Base-by-base conservation (phyloP, 495 filamentous ascomycete genomes). In the Penicillium coffeae region DNA sequence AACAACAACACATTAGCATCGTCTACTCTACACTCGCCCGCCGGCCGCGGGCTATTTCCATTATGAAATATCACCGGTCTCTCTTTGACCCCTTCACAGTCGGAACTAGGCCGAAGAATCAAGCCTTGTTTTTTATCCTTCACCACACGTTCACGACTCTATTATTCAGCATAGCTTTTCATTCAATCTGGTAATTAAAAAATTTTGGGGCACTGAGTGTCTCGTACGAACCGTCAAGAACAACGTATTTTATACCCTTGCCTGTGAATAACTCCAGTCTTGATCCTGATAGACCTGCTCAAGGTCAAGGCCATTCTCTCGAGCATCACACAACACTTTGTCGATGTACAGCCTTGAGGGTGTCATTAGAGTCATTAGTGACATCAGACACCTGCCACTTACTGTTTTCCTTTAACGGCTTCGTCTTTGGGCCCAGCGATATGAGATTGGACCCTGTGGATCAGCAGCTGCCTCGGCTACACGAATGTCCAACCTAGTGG, bases 251-350 rank as follows among this genome's bases (percentile, higher is more conserved):
- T n/a, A 54, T 50, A 1, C 52, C 46, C 9, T 42, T 54, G 0
- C 42, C 42, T 9, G 52, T 52, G 33, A 65, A 60, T 38, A 62
- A 62, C 7, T 52, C 21, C 8, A 53, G 21, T 62, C 33, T 52
- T 52, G 63, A 45, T 64, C 51, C 32, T 46, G 41, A 37, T 52
- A 52, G 1, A 66, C 53, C 33, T 62, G 60, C 52, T 59, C 48
- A 15, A 66, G 51, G 36, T 62, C 58, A 48, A 66, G 49, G 16
- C 51, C 40, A 42, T 55, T n/a, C n/a, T 25, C 9, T 56, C 38
- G 16, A 54, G 38, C 38, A 48, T 58, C n/a, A 61, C 16, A 0
- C 58, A 34, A 44, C 47, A 56, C 1, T 42, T 48, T 58, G 45
- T 38, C 42, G 47, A 49, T 60, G 55, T 33, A 50, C 50, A 38